Evolutionary conservation across 192 early-diverging fungal species (phyloP).

Genomic region (Coemansia sp.): DNA sequence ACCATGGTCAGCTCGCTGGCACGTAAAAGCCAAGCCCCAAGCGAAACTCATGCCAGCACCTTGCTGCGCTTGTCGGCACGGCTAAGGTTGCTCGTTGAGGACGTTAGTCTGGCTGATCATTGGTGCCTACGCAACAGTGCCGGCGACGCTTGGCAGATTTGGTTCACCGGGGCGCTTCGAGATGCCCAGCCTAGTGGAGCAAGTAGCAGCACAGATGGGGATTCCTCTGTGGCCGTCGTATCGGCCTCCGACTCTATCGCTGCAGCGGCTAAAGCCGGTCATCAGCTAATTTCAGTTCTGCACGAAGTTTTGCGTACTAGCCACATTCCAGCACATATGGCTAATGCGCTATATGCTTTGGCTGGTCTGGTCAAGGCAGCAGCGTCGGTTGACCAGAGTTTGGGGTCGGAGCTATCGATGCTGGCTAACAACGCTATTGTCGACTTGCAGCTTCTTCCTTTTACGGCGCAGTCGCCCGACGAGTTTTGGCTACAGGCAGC

Average conservation of each 20-base stretch:
- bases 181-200: neutral
- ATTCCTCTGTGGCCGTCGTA: neutral
- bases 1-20: slow-evolving; percentile 18
- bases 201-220: neutral
- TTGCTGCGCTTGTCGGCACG: slow-evolving; percentile 9
- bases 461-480: neutral
- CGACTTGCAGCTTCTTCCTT: slow-evolving; percentile 13
- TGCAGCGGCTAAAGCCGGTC: neutral
- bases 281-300: neutral
- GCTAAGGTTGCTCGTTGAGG: slow-evolving; percentile 21
- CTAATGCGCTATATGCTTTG: slow-evolving; percentile 26
- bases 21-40: neutral
- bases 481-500: slow-evolving; percentile 27
- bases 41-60: neutral
- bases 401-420: slow-evolving; percentile 26
- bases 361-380: slow-evolving; percentile 26
- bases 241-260: neutral
- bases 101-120: slow-evolving; percentile 23
- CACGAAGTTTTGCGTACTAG: slow-evolving; percentile 1
- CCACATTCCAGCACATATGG: slow-evolving; percentile 32
- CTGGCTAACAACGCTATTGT: slow-evolving; percentile 8
- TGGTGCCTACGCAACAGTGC: slow-evolving; percentile 38
- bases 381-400: slow-evolving; percentile 14
- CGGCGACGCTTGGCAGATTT: slow-evolving; percentile 34
- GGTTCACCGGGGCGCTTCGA: slow-evolving; percentile 21